These are phyloP conservation scores for Pythium insidiosum DNA, from an alignment of 352 stramenopile species.

Conservation along the genomic window DNA sequence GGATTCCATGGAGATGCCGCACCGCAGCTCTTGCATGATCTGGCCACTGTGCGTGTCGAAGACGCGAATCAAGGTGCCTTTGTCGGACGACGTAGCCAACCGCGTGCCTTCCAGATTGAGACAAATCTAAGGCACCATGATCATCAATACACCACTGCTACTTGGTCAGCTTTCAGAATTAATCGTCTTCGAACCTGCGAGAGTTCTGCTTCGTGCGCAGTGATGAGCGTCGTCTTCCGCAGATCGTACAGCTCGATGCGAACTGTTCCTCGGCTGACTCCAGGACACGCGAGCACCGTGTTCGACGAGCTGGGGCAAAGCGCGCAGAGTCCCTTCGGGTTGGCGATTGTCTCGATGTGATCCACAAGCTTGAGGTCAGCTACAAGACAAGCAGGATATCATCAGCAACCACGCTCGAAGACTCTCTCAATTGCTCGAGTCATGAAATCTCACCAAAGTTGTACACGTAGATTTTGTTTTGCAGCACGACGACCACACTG, in stretches of 20 bases:
- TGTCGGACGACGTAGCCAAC: slow-evolving; percentile 94
- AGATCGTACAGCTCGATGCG: slow-evolving; percentile 97
- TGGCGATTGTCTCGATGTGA: slow-evolving; percentile 98
- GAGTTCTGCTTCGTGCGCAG: slow-evolving; percentile 93
- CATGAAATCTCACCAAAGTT: slow-evolving; percentile 85
- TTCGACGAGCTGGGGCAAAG: slow-evolving; percentile 90
- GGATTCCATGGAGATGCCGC: slow-evolving; percentile 1
- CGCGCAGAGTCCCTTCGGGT: slow-evolving; percentile 93
- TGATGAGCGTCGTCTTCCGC: slow-evolving; percentile 92
- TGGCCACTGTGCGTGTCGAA: slow-evolving; percentile 94
- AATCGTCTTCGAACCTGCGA: slow-evolving; percentile 73
- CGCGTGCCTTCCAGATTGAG: slow-evolving; percentile 93
- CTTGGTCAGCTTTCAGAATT: too few species aligned
- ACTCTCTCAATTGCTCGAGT: background rate
- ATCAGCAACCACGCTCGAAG: background rate
- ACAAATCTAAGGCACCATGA: slow-evolving; percentile 43
- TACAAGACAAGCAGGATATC: too few species aligned
- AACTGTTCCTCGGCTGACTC: slow-evolving; percentile 85
- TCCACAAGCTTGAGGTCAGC: slow-evolving; percentile 95
- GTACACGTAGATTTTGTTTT: slow-evolving; percentile 98
- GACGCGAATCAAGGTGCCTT: slow-evolving; percentile 97
- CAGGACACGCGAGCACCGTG: slow-evolving; percentile 95
- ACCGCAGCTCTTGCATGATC: slow-evolving; percentile 83
- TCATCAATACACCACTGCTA: too few species aligned
- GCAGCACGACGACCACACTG: slow-evolving; percentile 94